phyloP scores from a whole-genome alignment of 2,329 filamentous ascomycete genomes.

The Drechslerella coelobrocha region DNA sequence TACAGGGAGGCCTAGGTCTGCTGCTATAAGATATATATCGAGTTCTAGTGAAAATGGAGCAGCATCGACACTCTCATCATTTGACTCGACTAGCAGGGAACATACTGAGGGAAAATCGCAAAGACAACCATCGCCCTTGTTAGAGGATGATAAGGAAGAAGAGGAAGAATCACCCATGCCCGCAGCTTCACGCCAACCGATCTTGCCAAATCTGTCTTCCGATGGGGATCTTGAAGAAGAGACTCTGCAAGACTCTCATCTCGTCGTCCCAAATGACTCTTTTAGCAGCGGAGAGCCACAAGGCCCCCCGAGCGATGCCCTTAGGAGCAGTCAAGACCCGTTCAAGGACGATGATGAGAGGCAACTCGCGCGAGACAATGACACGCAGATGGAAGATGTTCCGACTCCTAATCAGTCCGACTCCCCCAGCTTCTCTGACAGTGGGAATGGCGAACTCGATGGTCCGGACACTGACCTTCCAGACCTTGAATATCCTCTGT shows the following conservation, averaged over 20 bases:
- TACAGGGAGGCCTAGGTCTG: slow-evolving; percentile 64
- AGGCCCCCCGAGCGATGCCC: slow-evolving; percentile 9
- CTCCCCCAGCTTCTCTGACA: slow-evolving; percentile 7
- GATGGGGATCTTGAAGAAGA: slow-evolving; percentile 28
- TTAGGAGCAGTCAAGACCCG: slow-evolving; percentile 44
- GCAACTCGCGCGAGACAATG: slow-evolving; percentile 19
- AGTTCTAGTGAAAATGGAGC: slow-evolving; percentile 19
- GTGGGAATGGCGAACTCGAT: slow-evolving; percentile 1
- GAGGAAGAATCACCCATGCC: neutral
- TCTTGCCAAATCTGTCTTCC: neutral
- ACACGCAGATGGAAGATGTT: slow-evolving; percentile 31
- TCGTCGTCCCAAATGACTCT: slow-evolving; percentile 17
- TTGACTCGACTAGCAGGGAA: slow-evolving; percentile 7
- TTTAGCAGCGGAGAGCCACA: slow-evolving; percentile 22
- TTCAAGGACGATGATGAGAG: slow-evolving; percentile 45
- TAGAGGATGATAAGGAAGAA: slow-evolving; percentile 24
- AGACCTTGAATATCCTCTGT: slow-evolving; percentile 16
- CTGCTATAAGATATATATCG: slow-evolving; percentile 17
- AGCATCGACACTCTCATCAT: slow-evolving; percentile 26
- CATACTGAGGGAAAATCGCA: slow-evolving; percentile 16
- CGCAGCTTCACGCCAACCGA: slow-evolving; percentile 1
- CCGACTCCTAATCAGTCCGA: neutral
- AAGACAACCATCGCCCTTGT: slow-evolving; percentile 17
- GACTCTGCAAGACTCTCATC: slow-evolving; percentile 37
- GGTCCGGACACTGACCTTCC: slow-evolving; percentile 14